These are phyloP conservation scores for Aspergillus carlsbadensis DNA, from an alignment of 495 filamentous ascomycete species.

Conservation along the genomic window DNA sequence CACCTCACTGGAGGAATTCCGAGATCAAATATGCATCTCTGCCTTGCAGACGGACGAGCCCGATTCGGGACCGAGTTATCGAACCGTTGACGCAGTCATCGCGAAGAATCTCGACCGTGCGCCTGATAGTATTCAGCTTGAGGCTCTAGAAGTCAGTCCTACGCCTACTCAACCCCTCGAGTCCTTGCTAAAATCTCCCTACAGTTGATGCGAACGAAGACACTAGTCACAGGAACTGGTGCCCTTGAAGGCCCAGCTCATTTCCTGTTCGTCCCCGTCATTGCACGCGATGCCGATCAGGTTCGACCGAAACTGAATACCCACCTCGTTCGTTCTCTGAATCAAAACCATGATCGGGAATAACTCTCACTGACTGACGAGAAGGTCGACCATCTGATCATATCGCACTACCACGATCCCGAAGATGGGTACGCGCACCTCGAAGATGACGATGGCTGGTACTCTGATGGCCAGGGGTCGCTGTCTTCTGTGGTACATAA, in stretches of 20 bases:
- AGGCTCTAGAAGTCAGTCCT: slow-evolving; percentile 65
- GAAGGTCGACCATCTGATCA: slow-evolving; percentile 81
- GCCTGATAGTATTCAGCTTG: slow-evolving; percentile 72
- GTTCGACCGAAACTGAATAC: slow-evolving; percentile 35
- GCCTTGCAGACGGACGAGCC: slow-evolving; percentile 22
- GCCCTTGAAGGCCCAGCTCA: slow-evolving; percentile 71
- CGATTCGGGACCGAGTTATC: slow-evolving; percentile 14
- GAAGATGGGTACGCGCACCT: slow-evolving; percentile 70
- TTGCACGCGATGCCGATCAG: slow-evolving; percentile 40
- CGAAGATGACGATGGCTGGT: slow-evolving; percentile 56
- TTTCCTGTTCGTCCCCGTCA: slow-evolving; percentile 78
- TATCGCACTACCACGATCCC: slow-evolving; percentile 80
- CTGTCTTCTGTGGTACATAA: slow-evolving; percentile 47
- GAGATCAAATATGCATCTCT: slow-evolving; percentile 57
- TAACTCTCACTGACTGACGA: neutral
- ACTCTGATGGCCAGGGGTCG: slow-evolving; percentile 45
- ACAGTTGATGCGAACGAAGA: slow-evolving; percentile 78
- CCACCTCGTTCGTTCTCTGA: slow-evolving; percentile 44
- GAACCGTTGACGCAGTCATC: slow-evolving; percentile 78
- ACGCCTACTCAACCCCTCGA: no score
- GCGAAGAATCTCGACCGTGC: slow-evolving; percentile 75
- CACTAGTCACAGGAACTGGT: slow-evolving; percentile 69
- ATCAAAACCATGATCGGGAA: neutral
- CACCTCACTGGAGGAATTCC: slow-evolving; percentile 80
- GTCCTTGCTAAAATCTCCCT: slow-evolving; percentile 14